A percentile compares a stretch with the other conserved stretches of the same genome.
phyloP scores from a whole-genome alignment of 169 alveolate genomes.

The Plasmodium gonderi region DNA sequence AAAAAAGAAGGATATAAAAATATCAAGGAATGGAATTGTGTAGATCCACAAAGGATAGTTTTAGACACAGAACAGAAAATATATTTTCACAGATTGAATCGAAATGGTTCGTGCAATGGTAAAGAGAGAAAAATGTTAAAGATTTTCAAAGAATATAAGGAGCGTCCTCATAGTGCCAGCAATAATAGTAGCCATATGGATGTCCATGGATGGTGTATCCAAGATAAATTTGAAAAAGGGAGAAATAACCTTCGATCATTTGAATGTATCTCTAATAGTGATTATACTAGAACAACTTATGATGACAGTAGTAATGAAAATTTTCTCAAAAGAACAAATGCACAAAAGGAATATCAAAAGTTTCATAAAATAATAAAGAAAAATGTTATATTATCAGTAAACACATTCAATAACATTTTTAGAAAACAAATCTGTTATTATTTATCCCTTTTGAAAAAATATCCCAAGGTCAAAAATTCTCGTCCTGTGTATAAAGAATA shows the following conservation, averaged over 20 bases:
- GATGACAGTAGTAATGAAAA: background rate
- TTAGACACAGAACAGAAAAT: background rate
- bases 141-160: background rate
- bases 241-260: background rate
- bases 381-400: conserved; percentile 5
- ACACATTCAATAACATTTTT: conserved; percentile 6
- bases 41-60: background rate
- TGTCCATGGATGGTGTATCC: background rate
- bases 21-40: too few relatives aligned
- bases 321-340: background rate
- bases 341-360: background rate
- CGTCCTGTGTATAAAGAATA: conserved; percentile 39
- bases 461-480: background rate
- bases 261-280: background rate
- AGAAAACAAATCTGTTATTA: background rate
- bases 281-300: background rate
- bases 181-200: background rate
- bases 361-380: background rate
- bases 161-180: background rate
- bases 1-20: too few relatives aligned
- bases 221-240: background rate
- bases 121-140: background rate
- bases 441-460: background rate
- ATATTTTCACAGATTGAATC: background rate
- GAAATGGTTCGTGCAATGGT: background rate